Percentiles rank a stretch among this genome's conserved stretches.
Evolutionary conservation across 2,329 filamentous ascomycete genomes (phyloP).

Genomic region (Microsporum audouinii): DNA sequence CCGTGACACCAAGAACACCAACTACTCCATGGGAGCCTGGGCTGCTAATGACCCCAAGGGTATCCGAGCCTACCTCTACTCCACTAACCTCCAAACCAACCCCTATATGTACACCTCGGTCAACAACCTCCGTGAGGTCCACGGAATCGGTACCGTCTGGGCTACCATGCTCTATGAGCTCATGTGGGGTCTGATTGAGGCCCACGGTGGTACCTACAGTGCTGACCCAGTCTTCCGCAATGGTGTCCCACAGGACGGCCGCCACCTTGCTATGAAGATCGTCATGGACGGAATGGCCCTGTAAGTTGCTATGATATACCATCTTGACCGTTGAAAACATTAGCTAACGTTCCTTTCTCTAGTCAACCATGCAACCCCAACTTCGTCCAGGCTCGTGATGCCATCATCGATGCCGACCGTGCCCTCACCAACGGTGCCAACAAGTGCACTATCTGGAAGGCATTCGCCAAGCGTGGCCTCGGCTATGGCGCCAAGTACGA

Average conservation of each 20-base stretch:
- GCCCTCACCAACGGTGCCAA: slow-evolving; percentile 9
- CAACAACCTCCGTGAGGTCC: slow-evolving; percentile 7
- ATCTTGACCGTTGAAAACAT: background rate
- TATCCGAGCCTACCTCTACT: slow-evolving; percentile 11
- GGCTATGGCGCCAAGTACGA: slow-evolving; percentile 3
- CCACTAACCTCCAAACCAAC: slow-evolving; percentile 11
- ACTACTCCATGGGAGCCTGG: slow-evolving; percentile 13
- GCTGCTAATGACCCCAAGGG: slow-evolving; percentile 7
- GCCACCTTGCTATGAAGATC: slow-evolving; percentile 12
- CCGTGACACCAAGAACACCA: slow-evolving; percentile 8
- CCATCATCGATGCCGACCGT: slow-evolving; percentile 12
- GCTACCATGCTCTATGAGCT: slow-evolving; percentile 12
- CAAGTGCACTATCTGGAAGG: slow-evolving; percentile 12
- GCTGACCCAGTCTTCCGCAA: slow-evolving; percentile 5
- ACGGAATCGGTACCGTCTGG: slow-evolving; percentile 11
- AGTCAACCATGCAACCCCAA: slow-evolving; percentile 13
- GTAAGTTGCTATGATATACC: slow-evolving; percentile 6
- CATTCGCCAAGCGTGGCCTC: slow-evolving; percentile 11
- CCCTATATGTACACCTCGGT: slow-evolving; percentile 10
- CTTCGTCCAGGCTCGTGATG: slow-evolving; percentile 14
- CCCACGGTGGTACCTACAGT: slow-evolving; percentile 10
- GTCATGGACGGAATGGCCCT: slow-evolving; percentile 13
- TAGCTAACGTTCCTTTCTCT: background rate
- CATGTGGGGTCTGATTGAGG: slow-evolving; percentile 12
- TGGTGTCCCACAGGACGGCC: slow-evolving; percentile 10